phyloP scores from a whole-genome alignment of 2,329 filamentous ascomycete species.

The Fusarium irregulare region DNA sequence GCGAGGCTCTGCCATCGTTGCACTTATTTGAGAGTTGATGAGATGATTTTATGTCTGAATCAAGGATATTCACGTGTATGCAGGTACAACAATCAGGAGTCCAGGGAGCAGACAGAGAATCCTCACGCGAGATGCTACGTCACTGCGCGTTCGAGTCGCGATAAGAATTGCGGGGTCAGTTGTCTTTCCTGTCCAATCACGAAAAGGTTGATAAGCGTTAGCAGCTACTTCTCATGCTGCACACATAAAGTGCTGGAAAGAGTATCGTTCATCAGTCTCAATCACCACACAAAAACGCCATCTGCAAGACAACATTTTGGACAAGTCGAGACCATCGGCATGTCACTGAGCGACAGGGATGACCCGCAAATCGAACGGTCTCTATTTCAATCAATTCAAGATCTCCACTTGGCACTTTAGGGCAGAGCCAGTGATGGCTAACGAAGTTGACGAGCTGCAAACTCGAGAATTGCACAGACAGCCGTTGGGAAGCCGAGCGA shows the following conservation, averaged over 20 bases:
- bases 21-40: too few species aligned
- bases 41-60: background rate
- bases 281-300: rapidly evolving
- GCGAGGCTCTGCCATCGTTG: background rate
- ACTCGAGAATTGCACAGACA: background rate
- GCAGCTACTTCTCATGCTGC: background rate
- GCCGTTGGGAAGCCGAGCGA: background rate
- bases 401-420: background rate
- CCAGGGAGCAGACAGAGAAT: rapidly evolving
- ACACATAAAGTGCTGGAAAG: rapidly evolving
- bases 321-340: background rate
- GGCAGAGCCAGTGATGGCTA: background rate
- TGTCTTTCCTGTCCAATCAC: rapidly evolving
- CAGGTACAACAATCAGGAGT: background rate
- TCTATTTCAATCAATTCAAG: background rate
- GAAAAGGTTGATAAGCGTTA: rapidly evolving
- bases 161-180: background rate
- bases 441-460: background rate
- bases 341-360: background rate
- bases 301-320: background rate
- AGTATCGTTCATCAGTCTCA: background rate
- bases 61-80: background rate
- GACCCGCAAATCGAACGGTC: background rate
- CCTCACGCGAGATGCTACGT: background rate
- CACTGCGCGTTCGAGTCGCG: background rate